Evolutionary conservation across 306 rosid genomes (phyloP).

Genomic region (Cucurbita maxima): DNA sequence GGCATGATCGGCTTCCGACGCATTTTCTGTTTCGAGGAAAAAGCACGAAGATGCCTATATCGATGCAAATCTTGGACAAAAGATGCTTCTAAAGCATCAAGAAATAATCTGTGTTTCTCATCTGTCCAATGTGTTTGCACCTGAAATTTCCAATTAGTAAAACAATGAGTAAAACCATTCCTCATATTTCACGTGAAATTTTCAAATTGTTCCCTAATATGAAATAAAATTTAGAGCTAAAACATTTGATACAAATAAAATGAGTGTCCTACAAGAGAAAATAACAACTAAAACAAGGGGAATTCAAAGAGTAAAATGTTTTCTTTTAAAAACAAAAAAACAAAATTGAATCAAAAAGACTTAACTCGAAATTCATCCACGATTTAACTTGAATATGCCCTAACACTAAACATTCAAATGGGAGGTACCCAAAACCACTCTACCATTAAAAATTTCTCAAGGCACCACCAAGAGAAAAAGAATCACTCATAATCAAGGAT

Average conservation of each 20-base stretch:
- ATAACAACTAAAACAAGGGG: too few relatives aligned
- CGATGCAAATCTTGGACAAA: slow-evolving; percentile 50
- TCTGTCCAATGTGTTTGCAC: slow-evolving; percentile 63
- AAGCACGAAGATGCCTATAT: slow-evolving; percentile 21
- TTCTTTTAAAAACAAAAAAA: too few relatives aligned
- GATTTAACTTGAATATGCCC: neutral
- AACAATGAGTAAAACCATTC: too few relatives aligned
- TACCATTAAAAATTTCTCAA: neutral
- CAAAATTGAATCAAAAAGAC: neutral
- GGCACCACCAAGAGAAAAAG: neutral
- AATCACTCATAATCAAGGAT: neutral
- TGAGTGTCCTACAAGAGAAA: too few relatives aligned
- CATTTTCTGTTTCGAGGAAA: slow-evolving; percentile 17
- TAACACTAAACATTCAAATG: neutral
- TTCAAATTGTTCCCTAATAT: too few relatives aligned
- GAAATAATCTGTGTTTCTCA: slow-evolving; percentile 53
- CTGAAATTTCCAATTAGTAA: slow-evolving; percentile 5
- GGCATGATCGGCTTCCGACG: slow-evolving; percentile 18
- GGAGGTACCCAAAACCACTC: neutral
- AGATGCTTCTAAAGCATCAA: slow-evolving; percentile 66
- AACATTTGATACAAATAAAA: too few relatives aligned
- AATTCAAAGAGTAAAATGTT: too few relatives aligned
- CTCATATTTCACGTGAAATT: too few relatives aligned
- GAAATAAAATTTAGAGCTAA: too few relatives aligned
- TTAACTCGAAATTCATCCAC: neutral